Conservation (phyloP, 208 protist genomes). For the Wallacemonas rigidus region DNA sequence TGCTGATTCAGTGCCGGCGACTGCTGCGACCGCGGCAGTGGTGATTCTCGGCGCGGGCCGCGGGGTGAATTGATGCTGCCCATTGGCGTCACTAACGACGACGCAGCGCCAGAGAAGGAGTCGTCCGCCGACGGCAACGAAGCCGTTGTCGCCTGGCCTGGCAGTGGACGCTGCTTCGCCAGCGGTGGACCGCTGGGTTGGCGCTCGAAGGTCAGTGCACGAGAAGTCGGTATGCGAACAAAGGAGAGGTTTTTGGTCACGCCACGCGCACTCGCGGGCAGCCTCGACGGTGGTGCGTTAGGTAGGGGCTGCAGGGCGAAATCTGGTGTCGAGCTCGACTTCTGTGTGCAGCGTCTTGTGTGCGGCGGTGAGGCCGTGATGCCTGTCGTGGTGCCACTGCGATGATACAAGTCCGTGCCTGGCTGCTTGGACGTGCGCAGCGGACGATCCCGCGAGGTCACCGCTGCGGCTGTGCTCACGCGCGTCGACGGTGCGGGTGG, state of each 20-base stretch:
- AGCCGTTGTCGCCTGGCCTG: slow-evolving; percentile 7
- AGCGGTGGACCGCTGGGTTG: slow-evolving; percentile 6
- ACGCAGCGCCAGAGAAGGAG: not conserved
- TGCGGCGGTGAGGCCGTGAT: not conserved
- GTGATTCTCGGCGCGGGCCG: no score
- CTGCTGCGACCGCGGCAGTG: no score
- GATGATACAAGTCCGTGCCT: no score
- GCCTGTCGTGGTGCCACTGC: no score
- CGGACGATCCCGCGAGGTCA: slow-evolving; percentile 1
- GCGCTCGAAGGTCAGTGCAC: slow-evolving; percentile 7
- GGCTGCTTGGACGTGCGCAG: not conserved
- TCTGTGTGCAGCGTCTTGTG: not conserved
- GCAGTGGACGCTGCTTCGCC: slow-evolving; percentile 8
- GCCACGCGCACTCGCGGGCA: slow-evolving; percentile 13
- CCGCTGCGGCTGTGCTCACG: not conserved
- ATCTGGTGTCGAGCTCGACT: slow-evolving; percentile 4
- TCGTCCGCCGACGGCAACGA: slow-evolving; percentile 8
- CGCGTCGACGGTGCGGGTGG: not conserved
- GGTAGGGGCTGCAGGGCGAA: not conserved
- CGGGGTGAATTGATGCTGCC: no score
- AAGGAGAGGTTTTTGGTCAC: slow-evolving; percentile 9
- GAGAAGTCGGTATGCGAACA: slow-evolving; percentile 4
- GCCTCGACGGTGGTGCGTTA: not conserved
- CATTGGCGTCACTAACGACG: no score
- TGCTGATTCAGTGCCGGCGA: not conserved